Percentiles rank a stretch among this genome's conserved stretches.
Conservation (phyloP, 305 asterid species). For the Stenogyne calaminthoides region DNA sequence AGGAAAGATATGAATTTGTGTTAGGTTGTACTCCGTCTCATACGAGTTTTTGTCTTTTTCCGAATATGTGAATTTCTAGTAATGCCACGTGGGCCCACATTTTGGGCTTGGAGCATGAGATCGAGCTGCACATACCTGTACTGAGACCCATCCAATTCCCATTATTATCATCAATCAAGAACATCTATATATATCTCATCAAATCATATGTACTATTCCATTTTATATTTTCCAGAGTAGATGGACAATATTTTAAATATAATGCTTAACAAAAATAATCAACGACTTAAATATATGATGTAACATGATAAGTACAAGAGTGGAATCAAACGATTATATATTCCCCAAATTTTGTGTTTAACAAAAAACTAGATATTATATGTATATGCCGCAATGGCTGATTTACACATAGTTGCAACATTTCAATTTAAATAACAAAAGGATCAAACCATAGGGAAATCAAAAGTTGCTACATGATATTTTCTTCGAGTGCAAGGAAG, state of each 20-base stretch:
- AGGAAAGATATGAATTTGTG: too few relatives aligned
- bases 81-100: too few relatives aligned
- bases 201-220: background rate
- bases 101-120: too few relatives aligned
- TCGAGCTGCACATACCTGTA: too few relatives aligned
- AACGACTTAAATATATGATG: background rate
- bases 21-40: too few relatives aligned
- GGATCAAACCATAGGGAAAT: slow-evolving; percentile 1
- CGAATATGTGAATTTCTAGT: too few relatives aligned
- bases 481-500: slow-evolving; percentile 33
- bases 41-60: too few relatives aligned
- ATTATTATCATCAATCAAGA: background rate
- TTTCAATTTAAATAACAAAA: background rate
- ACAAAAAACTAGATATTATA: background rate
- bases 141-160: background rate
- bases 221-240: background rate
- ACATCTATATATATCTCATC: background rate
- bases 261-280: background rate
- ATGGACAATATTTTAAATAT: background rate
- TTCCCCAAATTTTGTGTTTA: background rate
- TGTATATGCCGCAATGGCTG: background rate
- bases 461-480: slow-evolving; percentile 29
- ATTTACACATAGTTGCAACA: background rate
- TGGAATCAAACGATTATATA: background rate
- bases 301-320: background rate